Base-by-base conservation (phyloP, 106 monocot species). In the Cymbidium sinense region DNA sequence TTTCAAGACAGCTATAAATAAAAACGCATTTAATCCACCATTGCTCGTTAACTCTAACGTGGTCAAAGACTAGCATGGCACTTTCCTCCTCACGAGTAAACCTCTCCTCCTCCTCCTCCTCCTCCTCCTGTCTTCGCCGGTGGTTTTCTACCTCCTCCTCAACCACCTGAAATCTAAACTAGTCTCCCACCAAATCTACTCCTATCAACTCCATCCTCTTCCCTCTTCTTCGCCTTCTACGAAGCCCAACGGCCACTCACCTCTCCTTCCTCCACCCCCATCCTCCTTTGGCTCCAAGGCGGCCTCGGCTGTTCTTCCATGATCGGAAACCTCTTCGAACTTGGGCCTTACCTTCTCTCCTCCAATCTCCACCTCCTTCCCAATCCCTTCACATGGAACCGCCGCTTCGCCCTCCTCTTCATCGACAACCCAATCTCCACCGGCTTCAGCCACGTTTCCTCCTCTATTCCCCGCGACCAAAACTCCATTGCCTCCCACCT, bases 201-300 rank as follows among this genome's bases (percentile, higher is more conserved):
- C 47, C 47, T 2, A 47, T 15, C 47, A 47, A 47, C 47, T 1
- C 47, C n/a, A n/a, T 55, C 54, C 54, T 55, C 54, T 20, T 55
- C 54, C 54, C 81, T 91, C 70, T 91, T 75, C 91, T 87, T 75
- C 82, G 61, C 90, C 72, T 88, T 82, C 88, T 88, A 95, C 83
- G 93, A 96, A 75, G 93, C 93, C 35, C 86, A 76, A 20, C 50
- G 77, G 30, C 85, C 90, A 9, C 36, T 74, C 70, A 28, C 84
- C 21, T 76, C 80, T 10, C 85, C 79, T 64, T 6, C 83, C 10
- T 50, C 31, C 61, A 96, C 96, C 31, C 96, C 93, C 2, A 84
- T 96, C 74, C 83, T 96, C 43, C 25, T 96, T 36, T 96, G 96
- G 93, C 96, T 96, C 80, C 89, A 96, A 21, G 96, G 96, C 58